Percentiles rank a stretch among this genome's conserved stretches.
These are phyloP conservation scores for Brachypodium distachyon DNA, from an alignment of 202 grass and related monocot genomes.

Conservation along the genomic window DNA sequence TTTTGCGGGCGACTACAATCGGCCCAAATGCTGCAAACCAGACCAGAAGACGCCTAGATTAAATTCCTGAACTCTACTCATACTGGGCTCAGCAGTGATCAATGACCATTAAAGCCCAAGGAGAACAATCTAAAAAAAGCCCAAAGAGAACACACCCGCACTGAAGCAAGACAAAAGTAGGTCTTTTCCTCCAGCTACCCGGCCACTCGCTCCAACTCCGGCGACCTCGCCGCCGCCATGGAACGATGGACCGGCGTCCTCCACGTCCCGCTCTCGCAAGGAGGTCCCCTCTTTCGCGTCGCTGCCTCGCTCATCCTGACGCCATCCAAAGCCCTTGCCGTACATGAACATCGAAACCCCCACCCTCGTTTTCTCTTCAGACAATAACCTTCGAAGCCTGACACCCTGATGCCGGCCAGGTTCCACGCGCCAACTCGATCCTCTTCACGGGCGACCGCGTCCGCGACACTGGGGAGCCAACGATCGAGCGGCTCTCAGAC, in stretches of 20 bases:
- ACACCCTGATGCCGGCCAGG: conserved; percentile 19
- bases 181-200: neutral
- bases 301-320: conserved; percentile 62
- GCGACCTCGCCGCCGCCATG: conserved; percentile 28
- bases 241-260: conserved; percentile 66
- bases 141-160: no score
- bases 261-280: conserved; percentile 28
- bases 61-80: no score
- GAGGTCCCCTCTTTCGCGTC: conserved; percentile 28
- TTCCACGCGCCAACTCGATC: conserved; percentile 63
- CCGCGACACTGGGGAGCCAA: conserved; percentile 41
- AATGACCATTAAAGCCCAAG: neutral
- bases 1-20: no score
- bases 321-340: conserved; percentile 45
- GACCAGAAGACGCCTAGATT: no score
- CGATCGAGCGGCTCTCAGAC: conserved; percentile 63
- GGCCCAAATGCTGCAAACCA: no score
- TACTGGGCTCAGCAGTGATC: no score
- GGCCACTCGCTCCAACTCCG: neutral
- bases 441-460: conserved; percentile 83
- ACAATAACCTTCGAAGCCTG: neutral
- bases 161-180: neutral
- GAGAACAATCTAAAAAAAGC: no score
- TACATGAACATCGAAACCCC: neutral
- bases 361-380: neutral